Conservation (phyloP, 2,329 filamentous ascomycete species). For the Fusarium nurragi region DNA sequence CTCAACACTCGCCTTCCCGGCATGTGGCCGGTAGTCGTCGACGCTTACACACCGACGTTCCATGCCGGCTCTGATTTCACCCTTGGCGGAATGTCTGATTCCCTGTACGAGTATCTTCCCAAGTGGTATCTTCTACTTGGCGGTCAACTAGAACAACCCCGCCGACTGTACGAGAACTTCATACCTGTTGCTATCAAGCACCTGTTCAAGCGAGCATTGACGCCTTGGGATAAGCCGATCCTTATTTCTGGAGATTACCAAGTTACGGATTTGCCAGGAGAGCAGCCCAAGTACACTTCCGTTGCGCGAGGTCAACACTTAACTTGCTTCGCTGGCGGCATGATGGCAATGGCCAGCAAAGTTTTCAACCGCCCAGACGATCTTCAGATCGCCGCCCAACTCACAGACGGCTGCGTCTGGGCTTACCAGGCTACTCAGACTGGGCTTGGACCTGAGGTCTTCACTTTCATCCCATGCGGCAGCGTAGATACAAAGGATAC, state of each 20-base stretch:
- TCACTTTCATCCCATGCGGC: slow-evolving; percentile 58
- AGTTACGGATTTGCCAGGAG: slow-evolving; percentile 39
- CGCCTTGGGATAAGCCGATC: slow-evolving; percentile 65
- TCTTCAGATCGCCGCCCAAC: slow-evolving; percentile 64
- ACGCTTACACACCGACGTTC: slow-evolving; percentile 48
- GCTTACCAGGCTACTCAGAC: slow-evolving; percentile 66
- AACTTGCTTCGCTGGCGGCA: slow-evolving; percentile 73
- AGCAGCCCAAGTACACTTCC: slow-evolving; percentile 43
- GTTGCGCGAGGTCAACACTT: slow-evolving; percentile 63
- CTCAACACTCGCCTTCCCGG: slow-evolving; percentile 65
- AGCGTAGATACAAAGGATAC: slow-evolving; percentile 38
- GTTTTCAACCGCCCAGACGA: slow-evolving; percentile 66
- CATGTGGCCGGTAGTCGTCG: slow-evolving; percentile 68
- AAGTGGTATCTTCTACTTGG: slow-evolving; percentile 73
- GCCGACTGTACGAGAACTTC: slow-evolving; percentile 51
- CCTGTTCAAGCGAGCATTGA: slow-evolving; percentile 74
- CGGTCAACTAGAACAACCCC: slow-evolving; percentile 55
- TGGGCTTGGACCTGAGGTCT: slow-evolving; percentile 69
- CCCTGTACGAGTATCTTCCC: slow-evolving; percentile 72
- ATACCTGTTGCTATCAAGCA: slow-evolving; percentile 61
- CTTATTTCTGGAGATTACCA: slow-evolving; percentile 67
- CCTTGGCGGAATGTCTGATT: slow-evolving; percentile 66
- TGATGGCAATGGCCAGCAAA: slow-evolving; percentile 70
- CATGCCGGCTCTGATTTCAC: slow-evolving; percentile 58
- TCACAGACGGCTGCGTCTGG: slow-evolving; percentile 72